Evolutionary conservation across 169 alveolate species (phyloP).

Genomic region (Eimeria acervulina): DNA sequence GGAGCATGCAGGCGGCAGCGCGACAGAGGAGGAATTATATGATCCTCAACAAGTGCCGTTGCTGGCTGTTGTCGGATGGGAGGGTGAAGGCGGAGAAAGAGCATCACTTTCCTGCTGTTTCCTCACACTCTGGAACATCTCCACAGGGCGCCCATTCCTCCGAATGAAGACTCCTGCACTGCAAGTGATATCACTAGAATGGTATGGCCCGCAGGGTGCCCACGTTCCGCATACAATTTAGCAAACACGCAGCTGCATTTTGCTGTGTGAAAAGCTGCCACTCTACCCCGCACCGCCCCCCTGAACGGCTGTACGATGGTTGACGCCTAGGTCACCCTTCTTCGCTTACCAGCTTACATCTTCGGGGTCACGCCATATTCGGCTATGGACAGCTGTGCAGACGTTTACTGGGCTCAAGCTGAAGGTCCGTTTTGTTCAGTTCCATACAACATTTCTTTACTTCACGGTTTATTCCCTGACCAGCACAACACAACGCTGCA

Average conservation of each 20-base stretch:
- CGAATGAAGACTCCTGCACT: constrained; percentile 59
- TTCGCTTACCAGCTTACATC: constrained; percentile 61
- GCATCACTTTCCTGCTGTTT: constrained; percentile 53
- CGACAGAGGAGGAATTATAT: not conserved
- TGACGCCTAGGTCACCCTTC: constrained; percentile 44
- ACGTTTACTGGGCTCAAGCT: constrained; percentile 70
- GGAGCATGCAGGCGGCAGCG: not conserved
- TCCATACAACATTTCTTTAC: not conserved
- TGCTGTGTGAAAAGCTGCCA: not conserved
- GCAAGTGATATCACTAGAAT: constrained; percentile 57
- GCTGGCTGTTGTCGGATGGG: constrained; percentile 78
- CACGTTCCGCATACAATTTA: not conserved
- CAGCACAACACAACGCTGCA: not conserved
- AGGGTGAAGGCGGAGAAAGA: constrained; percentile 64
- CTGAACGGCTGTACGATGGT: not conserved
- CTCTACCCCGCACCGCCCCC: not conserved
- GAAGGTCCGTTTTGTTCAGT: constrained; percentile 19
- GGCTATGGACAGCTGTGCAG: constrained; percentile 68
- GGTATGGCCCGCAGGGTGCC: not conserved
- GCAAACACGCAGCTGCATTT: not conserved
- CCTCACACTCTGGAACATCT: constrained; percentile 72
- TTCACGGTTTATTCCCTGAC: not conserved
- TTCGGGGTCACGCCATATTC: constrained; percentile 66
- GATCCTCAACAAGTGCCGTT: constrained; percentile 55
- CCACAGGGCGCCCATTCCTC: constrained; percentile 26